Percentiles rank a stretch among this genome's conserved stretches.
These are phyloP conservation scores for Elsinoe perseae DNA, from an alignment of 2,329 filamentous ascomycete genomes.

Conservation along the genomic window DNA sequence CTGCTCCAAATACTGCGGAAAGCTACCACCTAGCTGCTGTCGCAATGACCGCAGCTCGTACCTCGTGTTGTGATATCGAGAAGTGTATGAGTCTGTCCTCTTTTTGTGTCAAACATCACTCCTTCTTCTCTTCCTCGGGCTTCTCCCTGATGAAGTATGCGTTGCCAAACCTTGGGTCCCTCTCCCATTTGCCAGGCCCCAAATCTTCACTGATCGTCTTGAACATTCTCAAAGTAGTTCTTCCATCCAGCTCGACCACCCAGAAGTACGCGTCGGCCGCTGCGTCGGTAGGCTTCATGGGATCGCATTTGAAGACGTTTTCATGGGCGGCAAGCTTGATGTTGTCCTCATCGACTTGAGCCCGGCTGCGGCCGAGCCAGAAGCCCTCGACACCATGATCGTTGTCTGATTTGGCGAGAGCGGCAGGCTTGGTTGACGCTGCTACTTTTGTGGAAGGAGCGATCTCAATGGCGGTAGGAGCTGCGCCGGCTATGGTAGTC, in stretches of 20 bases:
- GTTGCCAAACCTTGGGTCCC: conserved; percentile 28
- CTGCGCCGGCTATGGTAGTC: conserved; percentile 10
- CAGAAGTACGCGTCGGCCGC: conserved; percentile 31
- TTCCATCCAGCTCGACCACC: conserved; percentile 30
- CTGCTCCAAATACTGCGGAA: neutral
- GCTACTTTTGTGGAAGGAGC: conserved; percentile 17
- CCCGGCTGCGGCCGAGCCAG: conserved; percentile 33
- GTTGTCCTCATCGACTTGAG: conserved; percentile 34
- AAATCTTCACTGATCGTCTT: conserved; percentile 28
- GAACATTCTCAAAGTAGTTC: conserved; percentile 27
- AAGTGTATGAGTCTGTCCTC: neutral
- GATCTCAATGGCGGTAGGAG: conserved; percentile 11
- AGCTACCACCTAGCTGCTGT: no score
- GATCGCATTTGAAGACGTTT: conserved; percentile 29
- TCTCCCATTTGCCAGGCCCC: conserved; percentile 29
- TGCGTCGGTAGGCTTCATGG: conserved; percentile 28
- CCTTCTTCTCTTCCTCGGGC: conserved; percentile 18
- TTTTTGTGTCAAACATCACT: neutral
- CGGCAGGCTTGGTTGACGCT: conserved; percentile 10
- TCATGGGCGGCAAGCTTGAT: conserved; percentile 30
- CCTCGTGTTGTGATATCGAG: neutral
- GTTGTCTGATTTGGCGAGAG: conserved; percentile 8
- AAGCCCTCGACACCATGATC: conserved; percentile 18
- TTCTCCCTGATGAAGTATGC: conserved; percentile 29
- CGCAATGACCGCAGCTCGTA: no score